Base-by-base conservation (phyloP, 2,329 filamentous ascomycete species). In the Fusarium mundagurra region DNA sequence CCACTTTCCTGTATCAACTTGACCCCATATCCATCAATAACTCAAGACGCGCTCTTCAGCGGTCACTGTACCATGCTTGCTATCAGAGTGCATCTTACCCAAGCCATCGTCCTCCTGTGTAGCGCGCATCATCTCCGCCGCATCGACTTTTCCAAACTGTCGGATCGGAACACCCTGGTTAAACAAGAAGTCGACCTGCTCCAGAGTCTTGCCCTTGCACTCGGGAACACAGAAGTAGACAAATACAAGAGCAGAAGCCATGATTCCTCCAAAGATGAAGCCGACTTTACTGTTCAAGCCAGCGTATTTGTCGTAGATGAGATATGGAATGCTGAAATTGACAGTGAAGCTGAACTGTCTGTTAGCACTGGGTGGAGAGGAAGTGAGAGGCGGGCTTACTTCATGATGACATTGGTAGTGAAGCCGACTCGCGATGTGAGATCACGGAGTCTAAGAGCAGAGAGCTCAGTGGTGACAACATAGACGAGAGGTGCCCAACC, bases 281-380 rank as follows among this genome's bases (percentile, higher is more conserved):
- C 73, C 73, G 4, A 77, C 71, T 11, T 70, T 70, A 22, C 73
- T 76, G 13, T 67, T 64, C 5, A 77, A 18, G 4, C 72, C 75
- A 1, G 69, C 76, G 13, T 76, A 76, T n/a, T 71, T 20, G 17
- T 65, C 66, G 24, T 64, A 75, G 11, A 76, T 61, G 10, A 77
- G 73, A 29, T 77, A 77, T 0, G 75, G 75, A 3, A 77, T 75
- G 0, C 24, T 66, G 22, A 77, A 77, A 22, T 76, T 77, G 18
- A 77, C 75, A 1, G 67, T 11, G 14, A 77, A 77, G 31, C 75
- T 76, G 3, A 16, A 1, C 10, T 0, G 0, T 10, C 6, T 29
- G 20, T 60, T 13, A 60, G 57, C 5, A 27, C 4, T 8, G 9
- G 1, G 6, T 12, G 4, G 0, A 3, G 0, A 2, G 0, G 3